Base-by-base conservation (phyloP, 78 protist genomes). In the Cavenderia fasciculata region DNA sequence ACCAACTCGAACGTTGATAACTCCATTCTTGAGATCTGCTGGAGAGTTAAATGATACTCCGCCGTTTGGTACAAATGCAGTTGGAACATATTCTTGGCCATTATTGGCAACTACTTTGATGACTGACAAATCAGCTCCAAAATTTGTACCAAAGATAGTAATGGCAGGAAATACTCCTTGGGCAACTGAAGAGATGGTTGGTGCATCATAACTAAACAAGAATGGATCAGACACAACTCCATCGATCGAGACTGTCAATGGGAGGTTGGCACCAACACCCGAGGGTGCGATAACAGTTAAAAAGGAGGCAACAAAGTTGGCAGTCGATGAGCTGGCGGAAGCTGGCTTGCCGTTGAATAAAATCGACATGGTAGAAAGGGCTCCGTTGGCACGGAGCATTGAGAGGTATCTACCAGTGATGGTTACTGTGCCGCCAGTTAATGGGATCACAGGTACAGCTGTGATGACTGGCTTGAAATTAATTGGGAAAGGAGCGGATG, bases 151-250 rank as follows among this genome's bases (percentile, higher is more conserved):
- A 7, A 16, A 11, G 23, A 74, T 29, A 23, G 25, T 44, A 10
- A 69, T 52, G 5, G 6, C 12, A 11, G 10, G 23, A 46, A 29
- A 29, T 27, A 38, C 33, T 3, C 10, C 4, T n/a, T 69, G 69
- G 7, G 4, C 10, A 5, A 72, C 47, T 18, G 52, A 36, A 5
- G 63, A n/a, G 33, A 72, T 19, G 2, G 59, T 47, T 6, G 78
- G 78, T 31, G 78, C 78, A 72, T 49, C 78, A 38, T 72, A 72
- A 19, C 56, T 38, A 21, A 72, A 56, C 18, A 3, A 1, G n/a
- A 36, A 23, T 7, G 84, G 4, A 33, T 7, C 65, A 16, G 61
- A 74, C 41, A 23, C 4, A 12, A 41, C 11, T 18, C 84, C 84
- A 23, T 74, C 69, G n/a, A 74, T 43, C 2, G 84, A 52, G 3